Percentiles rank a stretch among this genome's conserved stretches.
These are phyloP conservation scores for Phyllosticta citrichinensis DNA, from an alignment of 2,329 filamentous ascomycete species.

Conservation along the genomic window DNA sequence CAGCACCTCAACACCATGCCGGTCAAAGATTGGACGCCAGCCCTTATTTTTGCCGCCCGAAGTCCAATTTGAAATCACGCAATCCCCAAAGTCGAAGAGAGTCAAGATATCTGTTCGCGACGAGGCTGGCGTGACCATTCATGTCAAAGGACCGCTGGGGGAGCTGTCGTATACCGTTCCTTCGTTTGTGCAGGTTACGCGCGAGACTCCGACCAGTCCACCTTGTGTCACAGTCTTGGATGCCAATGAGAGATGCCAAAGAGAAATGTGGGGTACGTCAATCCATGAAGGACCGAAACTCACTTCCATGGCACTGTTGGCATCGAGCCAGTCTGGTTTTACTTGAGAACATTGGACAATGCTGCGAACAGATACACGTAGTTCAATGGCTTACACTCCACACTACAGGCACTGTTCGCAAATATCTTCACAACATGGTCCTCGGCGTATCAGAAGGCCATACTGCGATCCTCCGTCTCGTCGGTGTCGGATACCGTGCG, in stretches of 20 bases:
- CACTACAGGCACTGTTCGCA: conserved; percentile 67
- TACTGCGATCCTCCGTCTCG: conserved; percentile 80
- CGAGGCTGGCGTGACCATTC: conserved; percentile 56
- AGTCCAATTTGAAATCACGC: conserved; percentile 61
- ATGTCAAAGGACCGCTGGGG: conserved; percentile 71
- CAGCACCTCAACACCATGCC: conserved; percentile 55
- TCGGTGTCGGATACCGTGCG: conserved; percentile 92
- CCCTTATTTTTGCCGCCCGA: conserved; percentile 31
- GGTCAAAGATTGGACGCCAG: conserved; percentile 78
- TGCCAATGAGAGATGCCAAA: conserved; percentile 59
- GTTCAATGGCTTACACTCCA: not conserved
- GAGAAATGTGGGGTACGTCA: conserved; percentile 85
- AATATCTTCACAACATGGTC: conserved; percentile 83
- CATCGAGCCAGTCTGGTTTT: not conserved
- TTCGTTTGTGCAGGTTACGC: conserved; percentile 61
- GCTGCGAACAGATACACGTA: not conserved
- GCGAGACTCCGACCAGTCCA: conserved; percentile 54
- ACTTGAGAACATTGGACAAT: not conserved
- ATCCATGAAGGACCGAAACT: not conserved
- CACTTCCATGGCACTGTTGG: not conserved
- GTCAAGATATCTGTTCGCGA: conserved; percentile 51
- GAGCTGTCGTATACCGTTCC: conserved; percentile 71
- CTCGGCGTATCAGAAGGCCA: conserved; percentile 94
- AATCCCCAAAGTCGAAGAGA: conserved; percentile 48
- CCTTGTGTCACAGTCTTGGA: conserved; percentile 63